Evolutionary conservation across 75 land plant genomes (phyloP).

Genomic region (Sequoia sempervirens): DNA sequence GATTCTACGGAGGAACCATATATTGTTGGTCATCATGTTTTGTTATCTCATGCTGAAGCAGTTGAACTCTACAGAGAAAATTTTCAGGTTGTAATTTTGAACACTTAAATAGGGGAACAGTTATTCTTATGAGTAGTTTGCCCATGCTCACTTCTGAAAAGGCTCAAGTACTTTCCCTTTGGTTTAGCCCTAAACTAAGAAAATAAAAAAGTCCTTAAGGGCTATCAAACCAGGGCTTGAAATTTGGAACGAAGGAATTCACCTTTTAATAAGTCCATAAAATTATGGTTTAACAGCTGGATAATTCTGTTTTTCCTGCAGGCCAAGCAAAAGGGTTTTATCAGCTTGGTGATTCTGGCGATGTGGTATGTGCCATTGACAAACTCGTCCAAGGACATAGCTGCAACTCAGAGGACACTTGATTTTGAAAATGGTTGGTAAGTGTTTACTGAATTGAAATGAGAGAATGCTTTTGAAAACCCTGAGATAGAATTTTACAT

Average conservation of each 20-base stretch:
- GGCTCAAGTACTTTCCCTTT: neutral
- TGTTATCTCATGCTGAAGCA: constrained; percentile 23
- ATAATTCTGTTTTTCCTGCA: constrained; percentile 9
- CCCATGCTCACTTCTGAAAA: neutral
- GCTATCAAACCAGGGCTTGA: neutral
- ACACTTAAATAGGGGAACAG: neutral
- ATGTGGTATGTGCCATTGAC: constrained; percentile 17
- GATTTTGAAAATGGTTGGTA: constrained; percentile 21
- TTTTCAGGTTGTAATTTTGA: constrained; percentile 14
- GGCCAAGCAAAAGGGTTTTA: constrained; percentile 50
- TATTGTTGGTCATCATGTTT: constrained; percentile 41
- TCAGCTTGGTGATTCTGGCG: constrained; percentile 38
- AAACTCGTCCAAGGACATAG: constrained; percentile 10
- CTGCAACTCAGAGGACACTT: constrained; percentile 13
- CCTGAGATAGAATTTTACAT: too few species aligned
- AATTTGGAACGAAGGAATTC: neutral
- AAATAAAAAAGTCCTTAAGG: neutral
- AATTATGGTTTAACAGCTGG: neutral
- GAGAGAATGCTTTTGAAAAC: neutral
- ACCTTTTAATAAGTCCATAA: too few species aligned
- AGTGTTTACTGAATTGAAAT: neutral
- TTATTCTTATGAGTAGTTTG: neutral
- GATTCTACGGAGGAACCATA: constrained; percentile 69
- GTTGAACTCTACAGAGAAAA: constrained; percentile 20
- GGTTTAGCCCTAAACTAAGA: neutral